phyloP scores from a whole-genome alignment of 108 stramenopile species.

The Hondaea fermentalgiana region DNA sequence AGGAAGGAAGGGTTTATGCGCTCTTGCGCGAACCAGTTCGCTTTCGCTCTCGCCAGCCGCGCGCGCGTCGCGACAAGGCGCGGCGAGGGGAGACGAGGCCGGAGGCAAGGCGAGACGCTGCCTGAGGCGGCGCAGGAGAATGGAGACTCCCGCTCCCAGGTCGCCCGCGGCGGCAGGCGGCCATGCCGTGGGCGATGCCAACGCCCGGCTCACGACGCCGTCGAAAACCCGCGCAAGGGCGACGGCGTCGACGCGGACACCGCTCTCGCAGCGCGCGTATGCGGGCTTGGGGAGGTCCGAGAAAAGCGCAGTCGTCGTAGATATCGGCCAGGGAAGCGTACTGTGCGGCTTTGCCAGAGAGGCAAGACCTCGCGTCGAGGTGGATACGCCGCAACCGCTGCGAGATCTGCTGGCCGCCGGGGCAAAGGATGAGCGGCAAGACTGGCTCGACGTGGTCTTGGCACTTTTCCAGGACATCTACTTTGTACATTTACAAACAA shows the following conservation, averaged over 20 bases:
- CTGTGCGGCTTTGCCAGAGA: constrained; percentile 1
- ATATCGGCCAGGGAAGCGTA: neutral
- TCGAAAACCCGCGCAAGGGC: too few species aligned
- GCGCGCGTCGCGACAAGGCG: too few species aligned
- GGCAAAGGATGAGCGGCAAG: neutral
- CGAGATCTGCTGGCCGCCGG: neutral
- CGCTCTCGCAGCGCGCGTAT: neutral
- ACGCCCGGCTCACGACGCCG: too few species aligned
- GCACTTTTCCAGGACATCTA: neutral
- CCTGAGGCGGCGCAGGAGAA: too few species aligned
- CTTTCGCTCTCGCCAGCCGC: too few species aligned
- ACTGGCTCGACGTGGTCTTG: neutral
- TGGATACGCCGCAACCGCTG: neutral
- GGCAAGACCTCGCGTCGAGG: neutral
- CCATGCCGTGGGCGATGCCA: too few species aligned
- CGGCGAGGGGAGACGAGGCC: too few species aligned
- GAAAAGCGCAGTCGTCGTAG: neutral
- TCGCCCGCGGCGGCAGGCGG: too few species aligned
- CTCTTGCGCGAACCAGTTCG: too few species aligned
- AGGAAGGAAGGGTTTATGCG: too few species aligned
- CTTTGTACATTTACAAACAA: neutral
- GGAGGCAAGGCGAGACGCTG: too few species aligned
- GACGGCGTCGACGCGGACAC: neutral
- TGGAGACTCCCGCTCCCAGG: too few species aligned
- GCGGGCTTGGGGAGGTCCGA: neutral